These are phyloP conservation scores for Yamadazyma sp. DNA, from an alignment of 1,139 yeast species.

Conservation along the genomic window DNA sequence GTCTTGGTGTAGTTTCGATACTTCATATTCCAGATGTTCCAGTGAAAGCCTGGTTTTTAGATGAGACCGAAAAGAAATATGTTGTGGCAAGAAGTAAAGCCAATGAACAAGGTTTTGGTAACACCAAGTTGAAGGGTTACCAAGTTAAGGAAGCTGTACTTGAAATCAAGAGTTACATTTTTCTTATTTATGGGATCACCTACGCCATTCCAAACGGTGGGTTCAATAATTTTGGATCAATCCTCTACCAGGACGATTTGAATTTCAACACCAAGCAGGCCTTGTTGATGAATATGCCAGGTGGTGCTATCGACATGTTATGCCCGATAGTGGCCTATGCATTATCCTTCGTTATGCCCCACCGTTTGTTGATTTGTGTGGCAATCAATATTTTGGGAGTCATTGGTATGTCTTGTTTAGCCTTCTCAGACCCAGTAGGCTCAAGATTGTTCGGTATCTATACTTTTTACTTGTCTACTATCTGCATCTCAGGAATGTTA, in stretches of 20 bases:
- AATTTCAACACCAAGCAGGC: conserved; percentile 32
- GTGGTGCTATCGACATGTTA: conserved; percentile 35
- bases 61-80: conserved; percentile 31
- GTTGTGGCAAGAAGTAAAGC: conserved; percentile 29
- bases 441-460: conserved; percentile 7
- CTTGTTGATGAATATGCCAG: conserved; percentile 34
- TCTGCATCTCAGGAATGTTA: conserved; percentile 7
- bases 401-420: conserved; percentile 46
- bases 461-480: conserved; percentile 10
- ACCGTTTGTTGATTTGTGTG: conserved; percentile 31
- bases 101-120: conserved; percentile 53
- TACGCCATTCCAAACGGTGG: conserved; percentile 34
- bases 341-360: conserved; percentile 37
- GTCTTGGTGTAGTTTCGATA: conserved; percentile 20
- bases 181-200: conserved; percentile 25
- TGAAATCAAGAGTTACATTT: conserved; percentile 42
- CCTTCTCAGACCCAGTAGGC: conserved; percentile 35
- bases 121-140: conserved; percentile 48
- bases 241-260: conserved; percentile 37
- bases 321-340: conserved; percentile 33
- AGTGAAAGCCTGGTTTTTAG: conserved; percentile 32
- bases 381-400: conserved; percentile 18
- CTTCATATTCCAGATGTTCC: conserved; percentile 28
- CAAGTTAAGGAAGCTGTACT: conserved; percentile 54
- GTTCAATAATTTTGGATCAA: conserved; percentile 30